Base-by-base conservation (phyloP, 805 yeast genomes). In the Kodamaea leandrae region DNA sequence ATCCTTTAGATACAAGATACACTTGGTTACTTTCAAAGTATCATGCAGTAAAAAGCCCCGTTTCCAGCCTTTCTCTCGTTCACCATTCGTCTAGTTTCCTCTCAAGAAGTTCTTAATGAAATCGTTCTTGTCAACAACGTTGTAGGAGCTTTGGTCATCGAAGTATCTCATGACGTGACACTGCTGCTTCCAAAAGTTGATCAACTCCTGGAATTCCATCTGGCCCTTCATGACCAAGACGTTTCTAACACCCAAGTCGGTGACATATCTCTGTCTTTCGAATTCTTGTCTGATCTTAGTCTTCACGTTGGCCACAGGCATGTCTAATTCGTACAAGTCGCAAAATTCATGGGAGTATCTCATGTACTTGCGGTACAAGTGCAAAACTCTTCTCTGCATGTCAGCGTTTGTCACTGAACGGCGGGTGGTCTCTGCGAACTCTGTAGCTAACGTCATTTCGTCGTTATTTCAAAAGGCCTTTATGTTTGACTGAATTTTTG, bases 121-220 rank as follows among this genome's bases (percentile, higher is more conserved):
- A 53, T 71, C 73, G 57, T 80, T 76, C 55, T 77, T 74, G 52
- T 71, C 74, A 47, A 78, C 76, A 32, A 70, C 71, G 48, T 72
- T 72, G 50, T 83, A 76, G 24, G 68, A 70, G 32, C 74, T 75
- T 60, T 76, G 82, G 52, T 80, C 81, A 51, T 82, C 86, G 53
- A 86, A 86, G 70, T 82, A 86, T 65, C 83, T 79, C 80, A 84
- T 72, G 33, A 86, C 87, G 63, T 86, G 95, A 49, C 90, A 78
- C 58, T 78, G 80, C 71, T 87, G 95, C 63, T 86, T 87, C 95
- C 96, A 86, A 71, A 86, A 86, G 66, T 87, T 87, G 55, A 82
- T 75, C 56, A 86, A 74, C 59, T 86, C 95, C 67, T 86, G 96
- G 65, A 80, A 87, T 62, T 87, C 96, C 93, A 85, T 85, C 56